Conservation (phyloP, 164 flowering plant genomes). For the Kingdonia uniflora region DNA sequence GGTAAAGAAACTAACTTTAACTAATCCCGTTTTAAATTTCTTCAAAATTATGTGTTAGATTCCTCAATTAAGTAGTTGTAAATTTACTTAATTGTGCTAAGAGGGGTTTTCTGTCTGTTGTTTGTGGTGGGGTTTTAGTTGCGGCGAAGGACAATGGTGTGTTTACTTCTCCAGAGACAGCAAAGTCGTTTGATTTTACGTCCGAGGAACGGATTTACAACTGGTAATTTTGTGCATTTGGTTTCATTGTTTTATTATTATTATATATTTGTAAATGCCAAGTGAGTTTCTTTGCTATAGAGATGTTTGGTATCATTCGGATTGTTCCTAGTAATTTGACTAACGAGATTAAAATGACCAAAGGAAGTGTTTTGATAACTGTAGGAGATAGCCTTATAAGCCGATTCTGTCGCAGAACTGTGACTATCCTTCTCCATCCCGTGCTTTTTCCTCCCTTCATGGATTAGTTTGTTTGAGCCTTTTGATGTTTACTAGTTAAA, state of each 20-base stretch:
- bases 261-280: neutral
- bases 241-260: neutral
- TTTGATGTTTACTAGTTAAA: no score
- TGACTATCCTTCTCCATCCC: no score
- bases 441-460: no score
- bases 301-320: no score
- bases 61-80: no score
- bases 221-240: constrained; percentile 31
- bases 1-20: neutral
- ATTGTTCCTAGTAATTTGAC: no score
- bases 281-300: no score
- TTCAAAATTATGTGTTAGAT: neutral
- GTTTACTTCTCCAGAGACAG: constrained; percentile 63
- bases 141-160: constrained; percentile 38
- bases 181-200: constrained; percentile 71
- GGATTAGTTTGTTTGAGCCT: no score
- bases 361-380: neutral
- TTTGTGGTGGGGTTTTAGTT: constrained; percentile 34
- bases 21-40: neutral
- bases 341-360: neutral
- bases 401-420: no score
- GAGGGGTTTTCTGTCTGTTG: neutral
- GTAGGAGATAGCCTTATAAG: neutral
- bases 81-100: neutral
- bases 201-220: constrained; percentile 81